Evolutionary conservation across 352 stramenopile species (phyloP), one percentile per base, ranked within the genome.

Genomic region (Globisporangium abappressorium): DNA sequence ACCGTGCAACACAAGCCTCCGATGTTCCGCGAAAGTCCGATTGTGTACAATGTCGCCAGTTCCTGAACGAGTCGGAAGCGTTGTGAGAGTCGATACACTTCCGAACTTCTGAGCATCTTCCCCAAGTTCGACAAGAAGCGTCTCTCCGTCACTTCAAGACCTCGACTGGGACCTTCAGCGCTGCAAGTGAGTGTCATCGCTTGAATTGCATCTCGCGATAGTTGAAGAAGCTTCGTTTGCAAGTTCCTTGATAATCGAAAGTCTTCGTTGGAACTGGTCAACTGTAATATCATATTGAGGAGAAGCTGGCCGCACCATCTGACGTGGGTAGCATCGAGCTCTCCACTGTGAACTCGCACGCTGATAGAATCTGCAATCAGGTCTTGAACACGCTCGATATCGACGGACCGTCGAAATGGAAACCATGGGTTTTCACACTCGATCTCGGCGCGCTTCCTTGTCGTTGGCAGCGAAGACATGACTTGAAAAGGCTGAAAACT

Each of bases 361-460:
- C 1, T 49, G 4, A 79, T 41, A 9, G 67, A 68, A 57, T 78
- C 67, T 7, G 28, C 11, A 9, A 86, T 62, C 18, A 86, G 54
- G 7, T 77, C 33, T 12, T 59, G 62, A 5, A 76, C 66, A 15
- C 67, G 36, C 3, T 57, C 47, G 3, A 51, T 5, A 20, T 46
- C 36, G 26, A 70, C 76, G 1, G 62, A 51, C 26, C 75, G 68
- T n/a, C 80, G 71, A 68, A 89, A 85, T 6, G 80, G 82, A 9
- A 86, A 77, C 82, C 82, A 90, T 15, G 73, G 55, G n/a, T 60
- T 24, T 22, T 72, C 69, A 4, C 58, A 24, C 47, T 78, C 74
- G 8, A 47, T 22, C 1, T 66, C 66, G 2, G 7, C 18, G 24
- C 57, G 28, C n/a, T 36, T 49, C 15, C 28, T 49, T 36, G 33